Conservation (phyloP, 129 eudicot species). For the Logfia minima region DNA sequence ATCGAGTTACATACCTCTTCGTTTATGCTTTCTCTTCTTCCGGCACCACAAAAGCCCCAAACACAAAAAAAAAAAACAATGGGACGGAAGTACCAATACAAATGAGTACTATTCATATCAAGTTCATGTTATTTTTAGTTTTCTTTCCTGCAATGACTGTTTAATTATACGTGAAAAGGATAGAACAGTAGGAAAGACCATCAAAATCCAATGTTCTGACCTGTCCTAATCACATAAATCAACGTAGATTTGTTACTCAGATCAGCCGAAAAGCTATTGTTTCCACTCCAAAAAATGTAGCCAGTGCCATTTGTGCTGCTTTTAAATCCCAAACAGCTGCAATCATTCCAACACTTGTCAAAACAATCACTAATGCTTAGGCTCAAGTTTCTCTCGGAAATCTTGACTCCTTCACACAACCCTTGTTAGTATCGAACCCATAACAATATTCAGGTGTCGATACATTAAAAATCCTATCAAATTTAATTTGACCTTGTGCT, state of each 20-base stretch:
- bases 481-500: conserved; percentile 23
- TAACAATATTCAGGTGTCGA: conserved; percentile 33
- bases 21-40: conserved; percentile 2
- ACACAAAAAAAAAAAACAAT: conserved; percentile 6
- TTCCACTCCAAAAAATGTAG: conserved; percentile 31
- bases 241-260: conserved; percentile 16
- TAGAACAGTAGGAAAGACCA: background rate
- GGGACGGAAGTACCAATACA: background rate
- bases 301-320: conserved; percentile 26
- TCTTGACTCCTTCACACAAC: conserved; percentile 22
- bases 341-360: conserved; percentile 45
- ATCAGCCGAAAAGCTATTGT: background rate
- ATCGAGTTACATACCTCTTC: conserved; percentile 14
- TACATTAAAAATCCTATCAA: background rate
- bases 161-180: background rate
- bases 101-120: conserved; percentile 9
- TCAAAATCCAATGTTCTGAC: background rate
- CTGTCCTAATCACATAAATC: conserved; percentile 25
- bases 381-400: conserved; percentile 28
- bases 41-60: conserved; percentile 22
- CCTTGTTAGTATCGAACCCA: conserved; percentile 20
- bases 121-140: conserved; percentile 1
- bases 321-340: conserved; percentile 44
- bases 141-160: background rate
- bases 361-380: conserved; percentile 50